phyloP scores from a whole-genome alignment of 2,329 filamentous ascomycete species.

The Magnaporthiopsis incrustans region DNA sequence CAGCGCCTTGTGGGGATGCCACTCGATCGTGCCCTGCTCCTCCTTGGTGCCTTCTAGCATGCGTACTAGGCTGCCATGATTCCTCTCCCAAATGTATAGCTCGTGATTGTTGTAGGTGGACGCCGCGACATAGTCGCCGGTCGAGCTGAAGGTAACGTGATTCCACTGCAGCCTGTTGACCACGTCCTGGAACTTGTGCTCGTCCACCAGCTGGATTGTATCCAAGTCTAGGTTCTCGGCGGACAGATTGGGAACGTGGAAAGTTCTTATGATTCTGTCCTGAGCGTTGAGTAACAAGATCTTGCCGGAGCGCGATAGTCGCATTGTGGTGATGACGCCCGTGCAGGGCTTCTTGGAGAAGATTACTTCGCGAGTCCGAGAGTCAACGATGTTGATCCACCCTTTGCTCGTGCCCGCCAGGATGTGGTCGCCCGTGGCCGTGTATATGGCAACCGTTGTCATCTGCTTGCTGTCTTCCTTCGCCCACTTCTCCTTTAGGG shows the following conservation, averaged over 20 bases:
- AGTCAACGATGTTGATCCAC: constrained; percentile 91
- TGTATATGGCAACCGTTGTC: constrained; percentile 89
- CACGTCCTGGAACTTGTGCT: constrained; percentile 97
- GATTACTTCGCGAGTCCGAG: constrained; percentile 69
- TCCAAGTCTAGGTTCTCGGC: constrained; percentile 66
- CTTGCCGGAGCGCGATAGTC: constrained; percentile 75
- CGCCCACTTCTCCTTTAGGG: constrained; percentile 71
- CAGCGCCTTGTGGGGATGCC: constrained; percentile 84
- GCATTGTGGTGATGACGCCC: constrained; percentile 80
- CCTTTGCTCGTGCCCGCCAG: constrained; percentile 91
- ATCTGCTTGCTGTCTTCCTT: constrained; percentile 92
- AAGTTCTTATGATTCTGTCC: constrained; percentile 89
- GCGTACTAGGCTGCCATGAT: constrained; percentile 86
- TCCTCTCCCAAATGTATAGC: constrained; percentile 96
- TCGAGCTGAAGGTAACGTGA: constrained; percentile 89
- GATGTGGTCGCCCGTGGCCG: constrained; percentile 76
- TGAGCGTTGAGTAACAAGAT: constrained; percentile 88
- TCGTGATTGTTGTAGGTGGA: constrained; percentile 98
- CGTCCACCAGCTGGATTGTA: constrained; percentile 80
- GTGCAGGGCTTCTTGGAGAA: constrained; percentile 84
- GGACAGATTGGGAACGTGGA: constrained; percentile 74
- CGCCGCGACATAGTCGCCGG: constrained; percentile 90
- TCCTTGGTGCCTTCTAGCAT: constrained; percentile 96
- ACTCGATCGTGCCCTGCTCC: constrained; percentile 93
- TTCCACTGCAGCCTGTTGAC: constrained; percentile 96